Base-by-base conservation (phyloP, 192 early-diverging fungal species). In the Lunasporangiospora selenospora region DNA sequence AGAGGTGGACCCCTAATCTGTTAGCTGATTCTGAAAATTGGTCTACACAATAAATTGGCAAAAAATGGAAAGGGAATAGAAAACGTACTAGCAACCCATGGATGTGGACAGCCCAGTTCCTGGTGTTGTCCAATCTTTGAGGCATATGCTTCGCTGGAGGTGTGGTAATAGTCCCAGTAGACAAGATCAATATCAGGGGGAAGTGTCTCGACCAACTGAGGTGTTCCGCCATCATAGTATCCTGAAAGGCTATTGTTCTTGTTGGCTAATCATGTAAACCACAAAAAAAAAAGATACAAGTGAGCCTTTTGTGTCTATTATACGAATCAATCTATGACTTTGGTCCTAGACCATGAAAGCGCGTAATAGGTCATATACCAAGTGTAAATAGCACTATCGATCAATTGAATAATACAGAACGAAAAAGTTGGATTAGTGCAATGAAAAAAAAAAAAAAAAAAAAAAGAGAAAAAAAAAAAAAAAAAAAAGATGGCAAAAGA, bases 111-210 rank as follows among this genome's bases (percentile, higher is more conserved):
- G 19, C 92, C 92, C 27, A 94, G 70, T 45, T 92, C 91, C 15
- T 89, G 82, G 54, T 95, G 93, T 58, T 94, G 92, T 61, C 88
- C 80, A 62, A 95, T 88, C 58, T 94, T 94, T 58, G 78, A 77
- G 5, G 80, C 55, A 69, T 95, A 95, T 2, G 85, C 80, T 52
- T 92, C 87, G 33, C 87, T 69, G 42, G 51, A 50, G 26, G 87
- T 89, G 65, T 93, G 92, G 62, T 93, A 94, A 60, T 94, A 95
- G 65, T 95, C 92, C 93, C 93, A 95, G 47, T 89, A 95, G 18
- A 94, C 85, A 31, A 93, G 77, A 27, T 90, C 85, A 12, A 89
- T 66, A 49, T 85, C 84, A 3, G 66, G 52, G 41, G 92, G 92
- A 39, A 94, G 76, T 29, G 75, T 80, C 36, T 75, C 79, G 3